Base-by-base conservation (phyloP, 148 eudicot genomes). In the Rhododendron henanense region DNA sequence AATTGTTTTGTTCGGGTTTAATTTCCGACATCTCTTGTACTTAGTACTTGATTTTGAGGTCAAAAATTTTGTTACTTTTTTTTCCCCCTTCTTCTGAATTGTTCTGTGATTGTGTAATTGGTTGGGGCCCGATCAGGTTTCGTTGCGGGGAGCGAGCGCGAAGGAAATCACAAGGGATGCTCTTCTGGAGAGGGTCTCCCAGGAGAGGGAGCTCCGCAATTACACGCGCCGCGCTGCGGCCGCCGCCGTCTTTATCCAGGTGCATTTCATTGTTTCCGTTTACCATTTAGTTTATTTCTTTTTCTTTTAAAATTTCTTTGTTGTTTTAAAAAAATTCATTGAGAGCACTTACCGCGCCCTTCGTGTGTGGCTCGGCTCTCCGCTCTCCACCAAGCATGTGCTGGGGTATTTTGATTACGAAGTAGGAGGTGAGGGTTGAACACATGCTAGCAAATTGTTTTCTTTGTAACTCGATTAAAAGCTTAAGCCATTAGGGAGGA, bases 101-200 rank as follows among this genome's bases (percentile, higher is more conserved):
- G 59, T 28, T 45, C 50, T 28, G 51, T 6, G 50, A 77, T 81
- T 8, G 51, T 21, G 57, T 25, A 57, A 55, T 78, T 25, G 57
- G 39, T 75, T 35, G 81, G n/a, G 76, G 19, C 14, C 41, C 18
- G 80, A 76, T 87, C 81, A 96, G 99, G 98, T 96, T 10, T 96
- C 99, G 21, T 87, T 96, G 59, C 91, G 99, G 71, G 99, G 99
- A 85, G 91, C 99, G 18, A 96, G 99, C 86, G 91, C 90, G 19
- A 93, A 87, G 89, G 99, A 95, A 89, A 95, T 96, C n/a, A 90
- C 97, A 7, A 90, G 98, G 87, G 92, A 90, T 77, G 97, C 93
- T 2, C 93, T 96, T 73, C 90, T 96, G 33, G 95, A 94, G 86
- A 92, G 86, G 87, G 97, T 96, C 84, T 90, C 94, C 37, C 95